A percentile compares a stretch with the other conserved stretches of the same genome.
Evolutionary conservation across 2,329 filamentous ascomycete genomes (phyloP).

Genomic region (Erysiphe pulchra): DNA sequence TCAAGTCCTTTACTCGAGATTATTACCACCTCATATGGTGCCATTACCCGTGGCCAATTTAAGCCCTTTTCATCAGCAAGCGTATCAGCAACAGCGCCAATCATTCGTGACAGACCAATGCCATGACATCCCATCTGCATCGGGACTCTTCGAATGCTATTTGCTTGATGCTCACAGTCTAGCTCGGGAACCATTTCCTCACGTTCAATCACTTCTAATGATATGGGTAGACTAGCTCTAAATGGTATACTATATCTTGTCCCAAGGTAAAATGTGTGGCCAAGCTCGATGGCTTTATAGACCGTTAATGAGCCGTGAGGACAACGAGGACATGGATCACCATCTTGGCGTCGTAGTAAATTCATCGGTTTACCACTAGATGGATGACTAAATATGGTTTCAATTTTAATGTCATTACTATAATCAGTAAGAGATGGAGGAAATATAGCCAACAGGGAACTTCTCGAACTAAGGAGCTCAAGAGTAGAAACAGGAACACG

Average conservation of each 20-base stretch:
- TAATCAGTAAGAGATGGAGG: slow-evolving; percentile 1
- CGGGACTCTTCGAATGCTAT: slow-evolving; percentile 17
- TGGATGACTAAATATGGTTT: slow-evolving; percentile 10
- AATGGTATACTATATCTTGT: slow-evolving; percentile 66
- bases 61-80: slow-evolving; percentile 47
- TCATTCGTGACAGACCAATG: slow-evolving; percentile 74
- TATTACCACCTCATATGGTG: slow-evolving; percentile 57
- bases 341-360: slow-evolving; percentile 36
- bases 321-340: slow-evolving; percentile 53
- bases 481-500: slow-evolving; percentile 8
- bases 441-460: slow-evolving; percentile 5
- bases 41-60: slow-evolving; percentile 69
- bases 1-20: slow-evolving; percentile 24
- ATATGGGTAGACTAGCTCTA: slow-evolving; percentile 30
- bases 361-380: slow-evolving; percentile 24
- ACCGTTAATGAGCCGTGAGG: slow-evolving; percentile 31
- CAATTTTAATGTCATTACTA: slow-evolving; percentile 1
- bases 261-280: slow-evolving; percentile 85
- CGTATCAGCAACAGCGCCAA: slow-evolving; percentile 62
- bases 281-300: slow-evolving; percentile 61
- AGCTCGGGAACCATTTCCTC: slow-evolving; percentile 1
- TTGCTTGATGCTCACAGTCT: not conserved
- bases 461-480: not conserved
- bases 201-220: slow-evolving; percentile 8
- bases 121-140: slow-evolving; percentile 94